Conservation (phyloP, 441 rosid genomes). For the Eruca vesicaria region DNA sequence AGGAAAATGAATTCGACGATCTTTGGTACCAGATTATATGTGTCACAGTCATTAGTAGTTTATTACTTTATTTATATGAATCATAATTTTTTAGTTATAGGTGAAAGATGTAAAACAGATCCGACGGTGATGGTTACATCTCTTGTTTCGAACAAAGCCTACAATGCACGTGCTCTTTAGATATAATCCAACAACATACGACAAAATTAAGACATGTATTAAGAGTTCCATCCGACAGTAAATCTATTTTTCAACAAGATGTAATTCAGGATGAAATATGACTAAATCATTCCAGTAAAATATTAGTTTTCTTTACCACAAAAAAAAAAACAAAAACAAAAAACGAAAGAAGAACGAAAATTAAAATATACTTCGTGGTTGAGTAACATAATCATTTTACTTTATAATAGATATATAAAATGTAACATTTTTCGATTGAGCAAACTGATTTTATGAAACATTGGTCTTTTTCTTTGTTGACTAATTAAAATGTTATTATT, state of each 20-base stretch:
- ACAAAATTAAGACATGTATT: constrained; percentile 13
- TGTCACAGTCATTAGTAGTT: neutral
- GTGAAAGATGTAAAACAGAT: constrained; percentile 23
- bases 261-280: neutral
- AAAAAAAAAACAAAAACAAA: neutral
- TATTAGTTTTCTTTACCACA: neutral
- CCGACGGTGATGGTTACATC: constrained; percentile 24
- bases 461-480: neutral
- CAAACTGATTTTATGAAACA: neutral
- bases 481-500: neutral
- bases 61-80: neutral
- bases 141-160: constrained; percentile 38
- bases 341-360: neutral
- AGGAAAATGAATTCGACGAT: neutral
- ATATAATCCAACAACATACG: constrained; percentile 33
- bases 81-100: neutral
- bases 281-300: neutral
- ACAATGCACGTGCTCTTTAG: constrained; percentile 48
- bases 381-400: neutral
- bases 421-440: neutral
- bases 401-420: neutral
- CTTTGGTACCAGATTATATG: neutral
- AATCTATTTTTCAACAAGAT: neutral
- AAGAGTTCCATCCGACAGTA: constrained; percentile 8
- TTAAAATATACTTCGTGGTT: neutral